A percentile compares a stretch with the other conserved stretches of the same genome.
Evolutionary conservation across 768 basidiomycete species (phyloP).

Genomic region (Phlebiopsis flavidoalba): DNA sequence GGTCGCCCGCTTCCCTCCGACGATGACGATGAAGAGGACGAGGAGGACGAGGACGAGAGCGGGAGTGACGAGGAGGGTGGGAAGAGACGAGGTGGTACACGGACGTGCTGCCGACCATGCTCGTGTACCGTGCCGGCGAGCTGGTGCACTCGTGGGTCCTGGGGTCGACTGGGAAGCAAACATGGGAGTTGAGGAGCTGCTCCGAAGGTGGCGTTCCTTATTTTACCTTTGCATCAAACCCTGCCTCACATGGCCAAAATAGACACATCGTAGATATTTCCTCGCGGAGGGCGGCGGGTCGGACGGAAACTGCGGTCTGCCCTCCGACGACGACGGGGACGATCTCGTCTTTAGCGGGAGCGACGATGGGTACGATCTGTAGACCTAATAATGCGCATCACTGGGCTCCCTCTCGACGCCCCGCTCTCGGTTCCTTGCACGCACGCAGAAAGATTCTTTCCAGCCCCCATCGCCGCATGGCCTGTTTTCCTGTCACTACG

Average conservation of each 20-base stretch:
- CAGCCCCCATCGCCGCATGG: background rate
- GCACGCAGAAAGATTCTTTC: background rate
- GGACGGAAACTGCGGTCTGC: slow-evolving; percentile 42
- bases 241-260: background rate
- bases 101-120: slow-evolving; percentile 74
- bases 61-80: slow-evolving; percentile 32
- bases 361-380: slow-evolving; percentile 18
- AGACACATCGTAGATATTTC: slow-evolving; percentile 39
- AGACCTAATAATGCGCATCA: background rate
- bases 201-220: slow-evolving; percentile 47
- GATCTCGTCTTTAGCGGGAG: slow-evolving; percentile 26
- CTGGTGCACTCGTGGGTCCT: slow-evolving; percentile 87
- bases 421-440: background rate
- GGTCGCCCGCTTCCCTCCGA: slow-evolving; percentile 20
- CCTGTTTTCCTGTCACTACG: background rate
- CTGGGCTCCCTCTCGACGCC: too few species aligned
- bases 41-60: slow-evolving; percentile 36
- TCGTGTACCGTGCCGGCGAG: slow-evolving; percentile 75
- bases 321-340: slow-evolving; percentile 36
- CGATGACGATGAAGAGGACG: slow-evolving; percentile 15
- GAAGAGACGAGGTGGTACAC: slow-evolving; percentile 69
- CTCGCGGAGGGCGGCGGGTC: slow-evolving; percentile 31
- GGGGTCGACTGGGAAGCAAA: slow-evolving; percentile 82
- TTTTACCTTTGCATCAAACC: background rate
- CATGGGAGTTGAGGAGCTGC: slow-evolving; percentile 63